Evolutionary conservation across 768 basidiomycete species (phyloP), one percentile per base, ranked within the genome.

Genomic region (Gymnopilus dilepis): DNA sequence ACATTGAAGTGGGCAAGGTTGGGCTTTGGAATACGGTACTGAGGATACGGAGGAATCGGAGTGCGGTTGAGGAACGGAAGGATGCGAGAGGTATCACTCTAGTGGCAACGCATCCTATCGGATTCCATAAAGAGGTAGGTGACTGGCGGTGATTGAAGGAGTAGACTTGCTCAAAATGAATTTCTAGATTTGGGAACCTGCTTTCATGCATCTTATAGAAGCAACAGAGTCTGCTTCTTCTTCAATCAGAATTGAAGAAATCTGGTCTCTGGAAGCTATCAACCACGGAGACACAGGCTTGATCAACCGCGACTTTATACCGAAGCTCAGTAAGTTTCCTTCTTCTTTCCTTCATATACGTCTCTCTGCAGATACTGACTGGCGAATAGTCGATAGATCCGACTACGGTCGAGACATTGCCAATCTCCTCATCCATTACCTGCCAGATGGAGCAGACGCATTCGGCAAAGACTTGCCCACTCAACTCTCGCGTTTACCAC

Each of bases 401-500:
- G 72, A 72, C 26, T 71, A 71, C 19, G 72, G 63, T 37, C 69
- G 68, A 19, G 72, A 72, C 53, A 56, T 72, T 13, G 72, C 72
- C 38, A 72, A 72, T 45, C 61, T 72, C 34, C 62, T 71, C 15
- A 61, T 72, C 2, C 45, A 72, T 41, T 56, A 70, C 56, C 60
- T 72, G 13, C 71, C 70, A 5, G 61, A 68, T 0, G 65, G 64
- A 1, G 5, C 4, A n/a, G 60, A 64, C 22, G 22, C 65, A 0
- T 67, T 63, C 34, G 65, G 64, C 2, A 62, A 58, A 40, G 63
- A 65, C 31, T 57, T 67, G 11, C 64, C 67, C 1, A 45, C 47
- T 4, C 45, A 60, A 12, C 54, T 69, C 9, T 21, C 60, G 13
- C 67, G 65, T 31, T 38, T 69, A 12, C 54, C 67, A 1, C 31